These are phyloP conservation scores for Gastrodia elata DNA, from an alignment of 106 monocot genomes.

Conservation along the genomic window DNA sequence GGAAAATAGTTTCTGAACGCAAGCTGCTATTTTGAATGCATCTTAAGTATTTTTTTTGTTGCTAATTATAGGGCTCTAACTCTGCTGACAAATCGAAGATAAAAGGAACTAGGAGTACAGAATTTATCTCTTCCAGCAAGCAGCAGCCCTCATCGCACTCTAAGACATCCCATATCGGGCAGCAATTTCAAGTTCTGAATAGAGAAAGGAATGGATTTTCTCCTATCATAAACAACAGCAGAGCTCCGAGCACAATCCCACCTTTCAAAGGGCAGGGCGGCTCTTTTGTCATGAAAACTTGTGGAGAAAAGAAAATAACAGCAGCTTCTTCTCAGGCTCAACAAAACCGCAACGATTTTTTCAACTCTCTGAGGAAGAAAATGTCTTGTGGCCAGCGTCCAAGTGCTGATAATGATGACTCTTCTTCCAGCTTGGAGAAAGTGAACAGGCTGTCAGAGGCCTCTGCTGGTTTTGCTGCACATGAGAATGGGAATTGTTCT, in stretches of 20 bases:
- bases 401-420: not conserved
- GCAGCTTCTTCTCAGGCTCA: constrained; percentile 33
- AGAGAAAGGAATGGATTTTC: constrained; percentile 42
- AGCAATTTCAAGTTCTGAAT: constrained; percentile 66
- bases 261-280: constrained; percentile 19
- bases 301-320: constrained; percentile 29
- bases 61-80: constrained; percentile 13
- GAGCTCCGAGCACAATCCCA: constrained; percentile 11
- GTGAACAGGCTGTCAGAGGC: not conserved
- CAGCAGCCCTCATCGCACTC: constrained; percentile 22
- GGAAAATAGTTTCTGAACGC: too few relatives aligned
- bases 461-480: constrained; percentile 1
- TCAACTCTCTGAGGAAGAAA: constrained; percentile 49
- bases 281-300: constrained; percentile 2
- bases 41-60: too few relatives aligned
- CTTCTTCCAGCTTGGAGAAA: not conserved
- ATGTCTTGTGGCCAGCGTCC: constrained; percentile 5
- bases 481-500: constrained; percentile 17
- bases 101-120: constrained; percentile 32
- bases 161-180: constrained; percentile 49
- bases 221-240: constrained; percentile 18
- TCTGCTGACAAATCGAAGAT: constrained; percentile 43
- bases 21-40: too few relatives aligned
- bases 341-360: constrained; percentile 50
- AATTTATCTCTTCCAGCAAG: constrained; percentile 19